Percentiles rank a stretch among this genome's conserved stretches.
Evolutionary conservation across 345 rosid species (phyloP).

Genomic region (Populus ilicifolia): DNA sequence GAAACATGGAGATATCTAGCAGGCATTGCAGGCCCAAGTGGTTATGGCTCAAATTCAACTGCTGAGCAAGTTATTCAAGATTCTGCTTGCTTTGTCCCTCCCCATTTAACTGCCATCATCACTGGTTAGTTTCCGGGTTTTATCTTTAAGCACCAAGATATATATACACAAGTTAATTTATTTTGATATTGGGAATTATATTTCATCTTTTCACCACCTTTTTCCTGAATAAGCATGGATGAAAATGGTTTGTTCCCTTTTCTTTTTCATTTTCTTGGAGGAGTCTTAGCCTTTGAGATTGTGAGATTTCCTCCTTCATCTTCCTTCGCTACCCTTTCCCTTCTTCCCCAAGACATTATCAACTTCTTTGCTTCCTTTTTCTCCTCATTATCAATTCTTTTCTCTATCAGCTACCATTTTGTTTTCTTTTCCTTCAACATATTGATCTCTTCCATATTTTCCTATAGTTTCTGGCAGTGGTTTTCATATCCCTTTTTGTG

Average conservation of each 20-base stretch:
- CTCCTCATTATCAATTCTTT: background rate
- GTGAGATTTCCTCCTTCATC: background rate
- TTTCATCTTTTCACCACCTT: background rate
- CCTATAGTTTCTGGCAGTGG: background rate
- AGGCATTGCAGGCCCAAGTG: slow-evolving; percentile 93
- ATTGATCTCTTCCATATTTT: background rate
- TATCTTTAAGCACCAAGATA: background rate
- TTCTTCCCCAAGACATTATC: background rate
- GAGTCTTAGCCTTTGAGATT: background rate
- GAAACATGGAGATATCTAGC: slow-evolving; percentile 71
- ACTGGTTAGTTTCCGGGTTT: slow-evolving; percentile 41
- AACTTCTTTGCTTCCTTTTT: background rate
- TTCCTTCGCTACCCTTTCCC: background rate
- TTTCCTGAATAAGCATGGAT: background rate
- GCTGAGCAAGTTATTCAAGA: slow-evolving; percentile 71
- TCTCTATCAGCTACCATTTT: background rate
- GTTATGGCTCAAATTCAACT: slow-evolving; percentile 86
- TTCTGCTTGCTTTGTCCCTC: slow-evolving; percentile 14
- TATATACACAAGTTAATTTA: background rate
- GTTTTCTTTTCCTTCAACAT: background rate
- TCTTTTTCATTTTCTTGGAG: background rate
- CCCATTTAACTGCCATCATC: slow-evolving; percentile 58
- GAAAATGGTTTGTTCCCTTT: background rate
- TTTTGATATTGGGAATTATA: background rate
- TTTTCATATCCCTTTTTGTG: no score